phyloP scores from a whole-genome alignment of 441 rosid genomes.

The Kokia cookei region DNA sequence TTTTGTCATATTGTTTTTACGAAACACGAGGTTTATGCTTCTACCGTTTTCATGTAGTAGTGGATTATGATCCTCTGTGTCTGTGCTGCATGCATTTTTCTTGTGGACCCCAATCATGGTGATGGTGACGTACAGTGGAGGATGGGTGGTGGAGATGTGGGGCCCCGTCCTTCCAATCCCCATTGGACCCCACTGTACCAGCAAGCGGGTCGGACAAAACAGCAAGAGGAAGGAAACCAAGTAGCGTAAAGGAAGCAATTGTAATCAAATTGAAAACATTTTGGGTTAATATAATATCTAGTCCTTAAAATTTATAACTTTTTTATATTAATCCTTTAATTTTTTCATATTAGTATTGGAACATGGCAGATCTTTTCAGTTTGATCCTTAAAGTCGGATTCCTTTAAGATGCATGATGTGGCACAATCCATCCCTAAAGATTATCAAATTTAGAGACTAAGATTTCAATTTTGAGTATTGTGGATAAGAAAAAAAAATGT shows the following conservation, averaged over 20 bases:
- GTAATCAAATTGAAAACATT: neutral
- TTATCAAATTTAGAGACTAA: no score
- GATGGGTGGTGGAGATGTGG: slow-evolving; percentile 9
- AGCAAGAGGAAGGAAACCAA: neutral
- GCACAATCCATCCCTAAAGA: no score
- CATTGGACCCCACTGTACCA: slow-evolving; percentile 11
- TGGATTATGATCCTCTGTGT: neutral
- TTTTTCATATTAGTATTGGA: no score
- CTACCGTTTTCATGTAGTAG: neutral
- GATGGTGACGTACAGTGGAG: neutral
- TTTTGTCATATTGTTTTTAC: neutral
- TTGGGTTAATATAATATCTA: no score
- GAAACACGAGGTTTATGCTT: slow-evolving; percentile 17
- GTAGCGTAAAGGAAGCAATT: neutral
- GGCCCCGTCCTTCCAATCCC: neutral
- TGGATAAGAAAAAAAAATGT: no score
- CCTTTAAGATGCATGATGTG: no score
- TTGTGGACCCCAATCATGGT: neutral
- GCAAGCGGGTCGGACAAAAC: slow-evolving; percentile 23
- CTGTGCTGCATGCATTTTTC: neutral
- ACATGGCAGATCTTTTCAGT: no score
- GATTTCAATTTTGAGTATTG: no score
- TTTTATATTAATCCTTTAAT: no score
- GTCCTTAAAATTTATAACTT: no score
- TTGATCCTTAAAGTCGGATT: no score